Conservation (phyloP, 225 moss, liverwort and hornwort genomes). For the Sphagnum contortum region DNA sequence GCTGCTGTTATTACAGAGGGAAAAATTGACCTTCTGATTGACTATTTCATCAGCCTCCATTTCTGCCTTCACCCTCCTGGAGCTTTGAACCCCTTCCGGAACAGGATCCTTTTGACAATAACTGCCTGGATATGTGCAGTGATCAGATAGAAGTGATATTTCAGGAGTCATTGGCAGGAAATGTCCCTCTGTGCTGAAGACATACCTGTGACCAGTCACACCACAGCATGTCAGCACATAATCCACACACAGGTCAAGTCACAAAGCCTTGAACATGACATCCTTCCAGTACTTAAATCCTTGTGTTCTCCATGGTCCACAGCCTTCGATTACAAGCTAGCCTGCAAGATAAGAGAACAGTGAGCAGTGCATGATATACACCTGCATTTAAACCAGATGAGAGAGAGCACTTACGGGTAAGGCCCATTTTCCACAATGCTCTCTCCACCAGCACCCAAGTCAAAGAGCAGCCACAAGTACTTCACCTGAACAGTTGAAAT, state of each 20-base stretch:
- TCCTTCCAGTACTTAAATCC: background rate
- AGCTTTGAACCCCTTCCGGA: slow-evolving; percentile 22
- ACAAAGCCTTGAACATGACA: background rate
- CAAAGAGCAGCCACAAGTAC: slow-evolving; percentile 93
- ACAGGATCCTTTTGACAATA: slow-evolving; percentile 37
- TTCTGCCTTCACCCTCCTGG: slow-evolving; percentile 30
- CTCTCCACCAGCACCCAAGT: slow-evolving; percentile 82
- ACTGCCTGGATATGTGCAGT: slow-evolving; percentile 44
- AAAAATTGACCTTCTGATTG: slow-evolving; percentile 8
- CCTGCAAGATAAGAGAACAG: background rate
- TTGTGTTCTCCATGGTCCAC: background rate
- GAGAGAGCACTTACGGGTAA: slow-evolving; percentile 48
- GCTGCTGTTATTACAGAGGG: slow-evolving; percentile 19
- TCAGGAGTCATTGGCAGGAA: slow-evolving; percentile 76
- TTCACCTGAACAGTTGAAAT: slow-evolving; percentile 38
- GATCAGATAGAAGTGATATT: slow-evolving; percentile 55
- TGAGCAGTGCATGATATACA: background rate
- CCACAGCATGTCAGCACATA: slow-evolving; percentile 1
- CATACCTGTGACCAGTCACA: slow-evolving; percentile 40
- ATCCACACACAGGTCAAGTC: slow-evolving; percentile 1
- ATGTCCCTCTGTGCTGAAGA: slow-evolving; percentile 97
- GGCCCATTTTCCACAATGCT: slow-evolving; percentile 88
- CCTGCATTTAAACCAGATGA: background rate
- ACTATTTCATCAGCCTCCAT: slow-evolving; percentile 23
- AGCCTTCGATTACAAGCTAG: too few species aligned